A percentile compares a stretch with the other conserved stretches of the same genome.
These are phyloP conservation scores for Suillus occidentalis DNA, from an alignment of 768 basidiomycete species.

Conservation along the genomic window DNA sequence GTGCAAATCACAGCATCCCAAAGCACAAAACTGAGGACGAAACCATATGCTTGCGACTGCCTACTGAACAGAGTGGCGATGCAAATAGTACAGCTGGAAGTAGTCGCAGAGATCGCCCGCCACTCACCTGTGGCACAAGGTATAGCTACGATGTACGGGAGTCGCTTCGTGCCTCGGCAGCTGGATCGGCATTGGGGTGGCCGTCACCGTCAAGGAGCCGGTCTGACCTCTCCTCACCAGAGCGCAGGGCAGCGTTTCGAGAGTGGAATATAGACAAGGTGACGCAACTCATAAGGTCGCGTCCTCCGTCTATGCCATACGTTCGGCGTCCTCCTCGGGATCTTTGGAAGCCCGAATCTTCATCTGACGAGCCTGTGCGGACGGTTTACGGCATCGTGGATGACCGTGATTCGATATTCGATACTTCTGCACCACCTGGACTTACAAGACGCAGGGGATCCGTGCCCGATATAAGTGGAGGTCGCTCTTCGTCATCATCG, in stretches of 20 bases:
- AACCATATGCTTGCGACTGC: slow-evolving; percentile 27
- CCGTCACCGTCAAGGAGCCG: slow-evolving; percentile 5
- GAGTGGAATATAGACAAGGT: slow-evolving; percentile 23
- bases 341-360: slow-evolving; percentile 19
- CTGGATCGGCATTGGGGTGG: slow-evolving; percentile 15
- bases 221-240: slow-evolving; percentile 8
- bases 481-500: slow-evolving; percentile 23
- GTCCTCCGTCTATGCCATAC: slow-evolving; percentile 16
- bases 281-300: slow-evolving; percentile 18
- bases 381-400: slow-evolving; percentile 7
- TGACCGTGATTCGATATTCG: neutral
- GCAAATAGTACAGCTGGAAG: slow-evolving; percentile 4
- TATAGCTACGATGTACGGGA: slow-evolving; percentile 13
- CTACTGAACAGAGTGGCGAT: slow-evolving; percentile 6
- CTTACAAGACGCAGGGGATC: slow-evolving; percentile 16
- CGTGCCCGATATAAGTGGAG: slow-evolving; percentile 5
- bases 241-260: neutral
- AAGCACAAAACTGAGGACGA: slow-evolving; percentile 1
- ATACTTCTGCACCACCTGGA: slow-evolving; percentile 18
- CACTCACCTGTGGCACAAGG: slow-evolving; percentile 10
- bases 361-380: slow-evolving; percentile 3
- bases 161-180: slow-evolving; percentile 12
- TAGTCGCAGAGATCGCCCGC: slow-evolving; percentile 8
- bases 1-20: slow-evolving; percentile 12
- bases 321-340: slow-evolving; percentile 20